Evolutionary conservation across 208 protist species (phyloP), one percentile per base, ranked within the genome.

Genomic region (Crithidia sp.): DNA sequence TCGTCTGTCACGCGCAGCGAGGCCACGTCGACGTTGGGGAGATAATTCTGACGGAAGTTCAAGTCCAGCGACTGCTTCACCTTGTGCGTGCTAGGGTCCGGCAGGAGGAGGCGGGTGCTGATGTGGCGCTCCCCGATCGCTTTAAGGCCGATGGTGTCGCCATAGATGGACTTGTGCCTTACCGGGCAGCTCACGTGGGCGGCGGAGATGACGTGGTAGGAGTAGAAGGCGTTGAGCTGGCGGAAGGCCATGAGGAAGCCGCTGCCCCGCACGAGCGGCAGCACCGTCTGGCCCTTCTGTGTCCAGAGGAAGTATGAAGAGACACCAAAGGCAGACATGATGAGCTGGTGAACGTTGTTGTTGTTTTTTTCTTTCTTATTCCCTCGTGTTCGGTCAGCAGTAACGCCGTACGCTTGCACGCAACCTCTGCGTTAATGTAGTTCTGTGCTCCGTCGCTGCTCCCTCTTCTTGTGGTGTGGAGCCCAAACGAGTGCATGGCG

Each of bases 221-320:
- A 75, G 69, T 93, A 92, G 76, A 96, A 96, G 45, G 85, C 71
- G 61, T 87, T 79, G 36, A 87, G 71, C 13, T 93, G 84, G 45
- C 81, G 56, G 74, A 94, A 96, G 12, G 67, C 53, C 13, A 95
- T 74, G 36, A 94, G 65, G 63, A 96, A 96, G 49, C 92, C 92
- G 74, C 89, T 94, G 10, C 92, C 92, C 3, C 92, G 89, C 37
- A 94, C 86, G 10, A 96, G 71, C 16, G 92, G 92, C 41, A 96
- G 81, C 64, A 88, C 76, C 28, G 92, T 96, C 49, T 83, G 82
- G 2, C 92, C 92, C 72, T 96, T 96, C 57, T 94, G 88, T 6
- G 92, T 95, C 89, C 89, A 95, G 10, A 96, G 68, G 83, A 96
- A 95, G 75, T 96, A 96, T 0, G 90, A 95, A 0, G 90, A 96